phyloP scores from a whole-genome alignment of 2,329 filamentous ascomycete genomes.

The Pseudocercospora ulei region DNA sequence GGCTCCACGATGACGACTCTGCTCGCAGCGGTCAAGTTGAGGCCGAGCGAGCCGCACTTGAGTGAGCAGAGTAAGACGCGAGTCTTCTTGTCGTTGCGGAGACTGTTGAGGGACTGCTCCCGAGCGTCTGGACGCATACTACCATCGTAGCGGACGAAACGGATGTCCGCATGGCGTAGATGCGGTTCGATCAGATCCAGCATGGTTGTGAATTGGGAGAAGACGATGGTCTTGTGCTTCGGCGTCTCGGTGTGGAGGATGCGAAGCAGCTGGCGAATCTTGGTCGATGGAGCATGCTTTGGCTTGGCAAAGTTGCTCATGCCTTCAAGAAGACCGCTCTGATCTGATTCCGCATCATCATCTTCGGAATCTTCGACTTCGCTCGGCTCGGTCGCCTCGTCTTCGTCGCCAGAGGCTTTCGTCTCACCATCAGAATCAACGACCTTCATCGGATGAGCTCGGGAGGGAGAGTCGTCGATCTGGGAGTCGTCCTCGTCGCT shows the following conservation, averaged over 20 bases:
- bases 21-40: conserved; percentile 89
- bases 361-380: conserved; percentile 35
- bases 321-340: conserved; percentile 28
- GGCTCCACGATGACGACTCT: conserved; percentile 92
- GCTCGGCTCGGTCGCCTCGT: conserved; percentile 35
- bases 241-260: conserved; percentile 69
- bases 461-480: conserved; percentile 34
- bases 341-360: conserved; percentile 38
- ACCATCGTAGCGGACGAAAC: conserved; percentile 84
- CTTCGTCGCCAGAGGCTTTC: conserved; percentile 50
- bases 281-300: conserved; percentile 65
- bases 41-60: conserved; percentile 82
- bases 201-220: conserved; percentile 98
- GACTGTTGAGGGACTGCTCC: conserved; percentile 68
- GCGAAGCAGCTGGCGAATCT: conserved; percentile 74
- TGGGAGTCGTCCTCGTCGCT: conserved; percentile 47
- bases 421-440: conserved; percentile 22
- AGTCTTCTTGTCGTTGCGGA: conserved; percentile 65
- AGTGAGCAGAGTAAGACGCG: conserved; percentile 84
- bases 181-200: conserved; percentile 92
- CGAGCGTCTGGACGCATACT: conserved; percentile 88
- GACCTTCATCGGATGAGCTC: conserved; percentile 25
- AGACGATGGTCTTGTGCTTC: conserved; percentile 94
- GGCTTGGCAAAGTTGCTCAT: conserved; percentile 22
- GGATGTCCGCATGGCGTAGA: conserved; percentile 61